Percentiles rank a stretch among this genome's conserved stretches.
Evolutionary conservation across 768 basidiomycete genomes (phyloP).

Genomic region (Dioszegia crocea): DNA sequence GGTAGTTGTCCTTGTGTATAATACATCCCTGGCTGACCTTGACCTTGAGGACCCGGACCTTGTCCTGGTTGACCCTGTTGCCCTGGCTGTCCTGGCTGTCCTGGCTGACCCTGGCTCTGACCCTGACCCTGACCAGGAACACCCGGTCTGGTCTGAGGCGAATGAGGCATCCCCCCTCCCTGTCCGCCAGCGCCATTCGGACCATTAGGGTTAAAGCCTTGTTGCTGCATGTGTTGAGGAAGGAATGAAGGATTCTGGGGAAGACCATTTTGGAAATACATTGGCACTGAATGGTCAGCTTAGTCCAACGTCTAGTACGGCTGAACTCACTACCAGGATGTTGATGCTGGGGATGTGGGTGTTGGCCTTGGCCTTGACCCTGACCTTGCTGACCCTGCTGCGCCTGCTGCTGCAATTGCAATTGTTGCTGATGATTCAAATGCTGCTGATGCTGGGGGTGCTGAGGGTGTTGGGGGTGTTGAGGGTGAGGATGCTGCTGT

Average conservation of each 20-base stretch:
- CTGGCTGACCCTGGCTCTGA: constrained; percentile 2
- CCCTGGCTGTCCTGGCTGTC: not conserved
- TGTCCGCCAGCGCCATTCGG: not conserved
- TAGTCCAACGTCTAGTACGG: not conserved
- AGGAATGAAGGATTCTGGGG: constrained; percentile 39
- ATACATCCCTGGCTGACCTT: constrained; percentile 16
- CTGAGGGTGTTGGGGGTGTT: not conserved
- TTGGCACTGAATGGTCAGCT: constrained; percentile 28
- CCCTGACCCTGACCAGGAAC: constrained; percentile 19
- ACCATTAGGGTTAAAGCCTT: constrained; percentile 16
- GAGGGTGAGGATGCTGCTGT: not conserved
- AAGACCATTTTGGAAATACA: constrained; percentile 40
- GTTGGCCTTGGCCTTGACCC: not conserved
- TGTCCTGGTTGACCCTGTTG: too few relatives aligned
- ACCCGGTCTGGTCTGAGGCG: not conserved
- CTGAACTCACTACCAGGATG: constrained; percentile 27
- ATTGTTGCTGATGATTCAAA: not conserved
- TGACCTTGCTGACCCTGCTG: not conserved
- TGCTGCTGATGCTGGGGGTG: not conserved
- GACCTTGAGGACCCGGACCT: too few relatives aligned
- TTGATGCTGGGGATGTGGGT: constrained; percentile 10
- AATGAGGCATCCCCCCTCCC: not conserved
- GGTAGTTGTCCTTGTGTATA: constrained; percentile 15
- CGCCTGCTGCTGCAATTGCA: not conserved
- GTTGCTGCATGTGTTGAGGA: constrained; percentile 34